Conservation (phyloP, 106 monocot species). For the Phalaenopsis equestris region DNA sequence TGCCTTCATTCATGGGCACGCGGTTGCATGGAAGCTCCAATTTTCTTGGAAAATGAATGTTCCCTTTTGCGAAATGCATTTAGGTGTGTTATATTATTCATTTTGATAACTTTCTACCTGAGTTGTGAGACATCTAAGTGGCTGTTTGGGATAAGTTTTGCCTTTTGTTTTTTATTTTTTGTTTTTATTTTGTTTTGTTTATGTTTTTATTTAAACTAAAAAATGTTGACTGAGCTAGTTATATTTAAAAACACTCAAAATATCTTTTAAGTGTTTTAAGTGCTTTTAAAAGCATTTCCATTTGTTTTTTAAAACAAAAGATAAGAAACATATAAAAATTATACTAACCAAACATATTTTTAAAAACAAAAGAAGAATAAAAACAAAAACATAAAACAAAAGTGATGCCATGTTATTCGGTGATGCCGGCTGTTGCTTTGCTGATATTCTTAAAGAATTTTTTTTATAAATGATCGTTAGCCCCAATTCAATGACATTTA, state of each 20-base stretch:
- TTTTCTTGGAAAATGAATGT: constrained; percentile 94
- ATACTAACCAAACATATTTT: no score
- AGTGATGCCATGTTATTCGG: background rate
- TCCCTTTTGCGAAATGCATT: constrained; percentile 70
- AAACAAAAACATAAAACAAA: no score
- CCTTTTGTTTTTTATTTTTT: background rate
- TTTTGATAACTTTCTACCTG: background rate
- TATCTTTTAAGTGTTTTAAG: no score
- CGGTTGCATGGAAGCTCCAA: constrained; percentile 97
- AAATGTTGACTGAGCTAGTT: no score
- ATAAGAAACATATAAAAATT: no score
- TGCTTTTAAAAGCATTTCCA: no score
- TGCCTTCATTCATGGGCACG: constrained; percentile 98
- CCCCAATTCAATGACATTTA: background rate
- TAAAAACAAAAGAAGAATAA: no score
- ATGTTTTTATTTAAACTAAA: no score
- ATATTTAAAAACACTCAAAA: no score
- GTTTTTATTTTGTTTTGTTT: background rate
- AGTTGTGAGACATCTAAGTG: background rate
- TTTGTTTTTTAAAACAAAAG: no score
- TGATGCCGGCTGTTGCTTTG: background rate
- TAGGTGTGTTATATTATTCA: constrained; percentile 39
- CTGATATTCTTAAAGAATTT: background rate
- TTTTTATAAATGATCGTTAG: background rate
- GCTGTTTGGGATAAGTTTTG: background rate